Percentiles rank a stretch among this genome's conserved stretches.
phyloP scores from a whole-genome alignment of 2,329 filamentous ascomycete genomes.

The Apiospora rasikravindrae region DNA sequence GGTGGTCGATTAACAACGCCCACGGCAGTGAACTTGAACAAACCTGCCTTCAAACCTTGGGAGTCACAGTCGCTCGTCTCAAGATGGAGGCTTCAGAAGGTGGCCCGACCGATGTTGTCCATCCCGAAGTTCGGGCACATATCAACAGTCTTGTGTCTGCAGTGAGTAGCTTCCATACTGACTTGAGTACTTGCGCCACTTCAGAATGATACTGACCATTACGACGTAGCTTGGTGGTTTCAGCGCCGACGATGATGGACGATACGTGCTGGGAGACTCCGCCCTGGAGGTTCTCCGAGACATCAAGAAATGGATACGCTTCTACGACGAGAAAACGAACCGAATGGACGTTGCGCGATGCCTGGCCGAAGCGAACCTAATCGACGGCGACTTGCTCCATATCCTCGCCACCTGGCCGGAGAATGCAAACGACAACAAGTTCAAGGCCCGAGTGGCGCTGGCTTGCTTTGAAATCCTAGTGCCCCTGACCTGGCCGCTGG shows the following conservation, averaged over 20 bases:
- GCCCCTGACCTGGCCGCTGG: conserved; percentile 91
- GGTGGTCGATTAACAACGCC: neutral
- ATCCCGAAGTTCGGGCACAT: conserved; percentile 91
- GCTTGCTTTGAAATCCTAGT: conserved; percentile 90
- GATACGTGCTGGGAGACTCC: conserved; percentile 91
- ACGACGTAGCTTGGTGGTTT: conserved; percentile 77
- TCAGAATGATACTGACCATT: conserved; percentile 25
- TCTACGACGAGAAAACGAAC: conserved; percentile 92
- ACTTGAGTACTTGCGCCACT: neutral
- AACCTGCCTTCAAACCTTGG: neutral
- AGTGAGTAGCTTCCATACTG: conserved; percentile 57
- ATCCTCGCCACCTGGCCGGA: conserved; percentile 86
- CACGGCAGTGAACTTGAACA: neutral
- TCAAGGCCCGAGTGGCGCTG: conserved; percentile 79
- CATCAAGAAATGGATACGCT: conserved; percentile 91
- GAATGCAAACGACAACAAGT: conserved; percentile 71
- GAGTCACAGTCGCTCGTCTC: conserved; percentile 25
- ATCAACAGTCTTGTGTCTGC: conserved; percentile 93
- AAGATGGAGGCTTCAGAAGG: conserved; percentile 62
- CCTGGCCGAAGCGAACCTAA: conserved; percentile 88
- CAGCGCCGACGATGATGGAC: conserved; percentile 77
- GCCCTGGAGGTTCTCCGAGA: conserved; percentile 91
- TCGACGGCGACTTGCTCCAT: conserved; percentile 86
- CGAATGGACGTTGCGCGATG: conserved; percentile 94
- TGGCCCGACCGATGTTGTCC: conserved; percentile 67